phyloP scores from a whole-genome alignment of 2,329 filamentous ascomycete species.

The Decorospora gaudefroyi region DNA sequence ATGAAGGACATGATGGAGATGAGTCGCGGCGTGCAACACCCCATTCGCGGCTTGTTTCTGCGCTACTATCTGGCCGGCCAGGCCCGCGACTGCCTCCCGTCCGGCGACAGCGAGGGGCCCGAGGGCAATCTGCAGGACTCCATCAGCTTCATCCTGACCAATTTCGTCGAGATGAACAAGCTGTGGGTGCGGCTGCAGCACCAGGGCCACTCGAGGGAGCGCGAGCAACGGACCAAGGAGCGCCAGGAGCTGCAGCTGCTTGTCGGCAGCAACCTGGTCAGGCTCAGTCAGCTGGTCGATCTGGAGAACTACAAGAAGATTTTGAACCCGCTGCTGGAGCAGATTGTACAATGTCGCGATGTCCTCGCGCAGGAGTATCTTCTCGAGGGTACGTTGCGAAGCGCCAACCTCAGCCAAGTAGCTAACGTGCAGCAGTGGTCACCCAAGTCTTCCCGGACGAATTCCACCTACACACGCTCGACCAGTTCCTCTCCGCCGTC shows the following conservation, averaged over 20 bases:
- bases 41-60: slow-evolving; percentile 90
- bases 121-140: slow-evolving; percentile 96
- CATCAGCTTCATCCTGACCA: slow-evolving; percentile 96
- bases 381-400: slow-evolving; percentile 65
- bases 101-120: slow-evolving; percentile 81
- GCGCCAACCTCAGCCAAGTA: neutral
- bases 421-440: slow-evolving; percentile 67
- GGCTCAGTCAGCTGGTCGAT: slow-evolving; percentile 93
- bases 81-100: slow-evolving; percentile 84
- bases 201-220: slow-evolving; percentile 92
- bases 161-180: slow-evolving; percentile 99
- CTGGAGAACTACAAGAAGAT: slow-evolving; percentile 94
- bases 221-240: slow-evolving; percentile 91
- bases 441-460: slow-evolving; percentile 99
- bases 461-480: slow-evolving; percentile 94
- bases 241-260: slow-evolving; percentile 92
- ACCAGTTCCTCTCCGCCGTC: slow-evolving; percentile 91
- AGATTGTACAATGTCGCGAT: slow-evolving; percentile 97
- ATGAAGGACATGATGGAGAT: slow-evolving; percentile 99
- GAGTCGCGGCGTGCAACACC: slow-evolving; percentile 96
- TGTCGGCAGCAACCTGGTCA: slow-evolving; percentile 94
- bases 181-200: slow-evolving; percentile 97
- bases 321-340: slow-evolving; percentile 84
- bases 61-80: slow-evolving; percentile 96
- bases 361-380: slow-evolving; percentile 97